Evolutionary conservation across 805 yeast species (phyloP).

Genomic region (Yamadazyma insecticola): DNA sequence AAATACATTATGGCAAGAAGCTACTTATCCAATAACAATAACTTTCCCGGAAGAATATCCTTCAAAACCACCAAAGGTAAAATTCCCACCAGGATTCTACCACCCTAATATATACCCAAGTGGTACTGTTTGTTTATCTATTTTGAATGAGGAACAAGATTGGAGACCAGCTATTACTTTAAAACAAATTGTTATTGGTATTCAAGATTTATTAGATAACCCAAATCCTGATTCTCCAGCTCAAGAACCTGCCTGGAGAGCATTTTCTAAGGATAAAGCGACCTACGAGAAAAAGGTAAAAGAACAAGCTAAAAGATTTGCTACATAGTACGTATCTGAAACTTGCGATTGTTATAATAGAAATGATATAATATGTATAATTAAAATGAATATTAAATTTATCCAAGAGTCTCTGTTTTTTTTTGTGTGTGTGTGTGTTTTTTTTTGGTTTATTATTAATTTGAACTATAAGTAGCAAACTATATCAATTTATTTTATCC

Average conservation of each 20-base stretch:
- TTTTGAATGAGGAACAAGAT: conserved; percentile 90
- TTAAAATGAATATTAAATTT: too few relatives aligned
- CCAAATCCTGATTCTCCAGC: conserved; percentile 98
- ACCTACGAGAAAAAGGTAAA: conserved; percentile 71
- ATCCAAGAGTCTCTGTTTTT: too few relatives aligned
- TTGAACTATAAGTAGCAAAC: too few relatives aligned
- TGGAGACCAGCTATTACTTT: conserved; percentile 97
- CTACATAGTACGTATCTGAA: too few relatives aligned
- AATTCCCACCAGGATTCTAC: conserved; percentile 83
- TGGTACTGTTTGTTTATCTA: conserved; percentile 91
- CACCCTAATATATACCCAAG: conserved; percentile 98
- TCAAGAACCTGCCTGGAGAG: conserved; percentile 94
- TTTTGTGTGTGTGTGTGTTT: too few relatives aligned
- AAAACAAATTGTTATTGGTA: conserved; percentile 84
- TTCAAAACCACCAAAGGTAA: conserved; percentile 92
- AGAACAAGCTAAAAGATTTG: conserved; percentile 76
- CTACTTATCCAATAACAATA: conserved; percentile 80
- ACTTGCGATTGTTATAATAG: conserved; percentile 7
- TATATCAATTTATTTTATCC: conserved; percentile 14
- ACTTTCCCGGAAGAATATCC: conserved; percentile 90
- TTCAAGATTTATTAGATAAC: conserved; percentile 82
- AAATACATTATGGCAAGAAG: conserved; percentile 84
- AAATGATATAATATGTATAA: too few relatives aligned
- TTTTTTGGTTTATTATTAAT: too few relatives aligned
- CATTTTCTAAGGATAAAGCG: conserved; percentile 63